phyloP scores from a whole-genome alignment of 164 flowering plant species.

The Santalum album region DNA sequence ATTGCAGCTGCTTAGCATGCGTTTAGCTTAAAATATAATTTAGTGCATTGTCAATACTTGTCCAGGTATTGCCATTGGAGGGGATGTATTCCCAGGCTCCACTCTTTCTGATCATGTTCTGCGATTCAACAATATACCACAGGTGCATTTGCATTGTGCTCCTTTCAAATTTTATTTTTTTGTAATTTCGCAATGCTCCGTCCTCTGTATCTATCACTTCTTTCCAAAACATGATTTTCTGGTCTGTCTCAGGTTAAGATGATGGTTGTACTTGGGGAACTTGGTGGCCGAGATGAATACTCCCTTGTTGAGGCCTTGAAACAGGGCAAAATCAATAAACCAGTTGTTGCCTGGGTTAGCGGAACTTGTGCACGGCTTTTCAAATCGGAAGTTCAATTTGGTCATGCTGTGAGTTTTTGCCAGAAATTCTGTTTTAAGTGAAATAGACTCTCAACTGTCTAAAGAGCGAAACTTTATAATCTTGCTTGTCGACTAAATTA shows the following conservation, averaged over 20 bases:
- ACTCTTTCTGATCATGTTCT: slow-evolving; percentile 95
- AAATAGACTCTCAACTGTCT: background rate
- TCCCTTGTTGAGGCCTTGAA: slow-evolving; percentile 96
- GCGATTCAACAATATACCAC: slow-evolving; percentile 94
- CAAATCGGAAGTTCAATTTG: slow-evolving; percentile 99
- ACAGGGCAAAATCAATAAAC: slow-evolving; percentile 85
- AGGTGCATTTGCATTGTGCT: slow-evolving; percentile 32
- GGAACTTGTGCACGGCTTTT: slow-evolving; percentile 97
- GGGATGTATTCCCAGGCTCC: slow-evolving; percentile 99
- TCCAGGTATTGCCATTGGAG: slow-evolving; percentile 96
- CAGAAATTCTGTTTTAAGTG: background rate
- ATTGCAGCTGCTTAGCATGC: background rate
- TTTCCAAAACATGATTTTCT: background rate
- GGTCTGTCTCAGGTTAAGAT: slow-evolving; percentile 65
- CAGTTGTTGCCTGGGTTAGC: slow-evolving; percentile 99
- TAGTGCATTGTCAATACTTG: no score
- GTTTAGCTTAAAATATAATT: slow-evolving; percentile 1
- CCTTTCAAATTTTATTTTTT: no score
- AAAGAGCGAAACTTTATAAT: slow-evolving; percentile 5
- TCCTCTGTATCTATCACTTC: no score
- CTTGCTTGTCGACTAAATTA: slow-evolving; percentile 16
- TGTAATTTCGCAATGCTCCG: no score
- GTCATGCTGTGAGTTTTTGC: slow-evolving; percentile 82
- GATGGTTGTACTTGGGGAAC: slow-evolving; percentile 98
- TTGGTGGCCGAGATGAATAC: slow-evolving; percentile 97